Evolutionary conservation across 192 early-diverging fungal species (phyloP), one percentile per base, ranked within the genome.

Genomic region (Polychytrium aggregatum): DNA sequence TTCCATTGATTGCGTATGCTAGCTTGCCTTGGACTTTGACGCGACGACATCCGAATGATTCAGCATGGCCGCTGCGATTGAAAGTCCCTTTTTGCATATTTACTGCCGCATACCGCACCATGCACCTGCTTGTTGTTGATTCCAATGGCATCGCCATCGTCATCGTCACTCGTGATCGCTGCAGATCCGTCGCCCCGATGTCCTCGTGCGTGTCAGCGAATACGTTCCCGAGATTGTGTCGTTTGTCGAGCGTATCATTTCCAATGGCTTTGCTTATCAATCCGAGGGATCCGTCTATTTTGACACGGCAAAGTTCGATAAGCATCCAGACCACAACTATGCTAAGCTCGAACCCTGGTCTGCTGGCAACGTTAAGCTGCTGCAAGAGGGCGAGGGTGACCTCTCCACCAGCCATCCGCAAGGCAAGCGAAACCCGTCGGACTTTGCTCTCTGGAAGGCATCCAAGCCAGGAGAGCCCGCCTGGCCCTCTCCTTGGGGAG

Each of bases 391-490:
- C 30, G 92, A 98, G 59, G 94, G 95, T 5, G 79, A 80, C 34
- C 68, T 98, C 7, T n/a, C n/a, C n/a, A 79, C 81, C 41, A 66
- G 60, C 53, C 68, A 82, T 41, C 47, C 76, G 30, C 51, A 59
- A 14, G 83, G 81, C 25, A 92, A 91, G 62, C 70, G 74, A 46
- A 78, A 61, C 30, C 57, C 67, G 7, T 74, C 78, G 39, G 92
- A 98, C 64, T 98, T 98, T 72, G 95, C 88, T 14, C 74, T 98
- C 30, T 98, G 95, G 95, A 98, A 98, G 64, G 57, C 62, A 30
- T 86, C 82, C 22, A 95, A 94, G 74, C 74, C 85, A 0, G 92
- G 92, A 41, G 95, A 98, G 64, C 95, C 95, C 10, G 62, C 68
- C 20, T 98, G 94, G 94, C 59, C 80, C 16, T 92, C 88, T 14